These are phyloP conservation scores for Trichoderma afroharzianum DNA, from an alignment of 2,329 filamentous ascomycete species.

Conservation along the genomic window DNA sequence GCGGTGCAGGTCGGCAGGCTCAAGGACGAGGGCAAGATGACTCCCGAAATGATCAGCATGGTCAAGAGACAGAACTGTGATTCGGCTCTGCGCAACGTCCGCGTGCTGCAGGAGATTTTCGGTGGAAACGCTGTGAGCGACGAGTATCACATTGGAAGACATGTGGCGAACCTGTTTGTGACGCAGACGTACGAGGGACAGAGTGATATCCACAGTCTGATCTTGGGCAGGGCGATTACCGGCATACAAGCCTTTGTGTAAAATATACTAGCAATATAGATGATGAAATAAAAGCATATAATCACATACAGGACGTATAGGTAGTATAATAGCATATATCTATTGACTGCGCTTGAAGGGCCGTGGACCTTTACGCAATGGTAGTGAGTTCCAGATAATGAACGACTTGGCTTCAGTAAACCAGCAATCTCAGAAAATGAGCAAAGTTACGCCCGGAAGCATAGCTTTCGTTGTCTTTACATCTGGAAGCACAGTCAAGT, in stretches of 20 bases:
- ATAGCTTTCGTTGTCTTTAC: too few species aligned
- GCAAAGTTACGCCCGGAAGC: too few species aligned
- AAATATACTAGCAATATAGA: background rate
- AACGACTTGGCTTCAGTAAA: too few species aligned
- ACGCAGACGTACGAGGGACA: slow-evolving; percentile 98
- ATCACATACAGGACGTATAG: background rate
- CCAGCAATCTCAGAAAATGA: too few species aligned
- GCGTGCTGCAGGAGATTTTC: slow-evolving; percentile 88
- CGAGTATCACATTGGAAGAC: slow-evolving; percentile 90
- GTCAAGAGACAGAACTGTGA: slow-evolving; percentile 98
- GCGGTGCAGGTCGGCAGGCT: slow-evolving; percentile 86
- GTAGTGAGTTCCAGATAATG: too few species aligned
- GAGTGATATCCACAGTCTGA: slow-evolving; percentile 92
- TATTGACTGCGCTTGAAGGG: too few species aligned
- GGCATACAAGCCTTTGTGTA: slow-evolving; percentile 77
- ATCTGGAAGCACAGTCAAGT: too few species aligned
- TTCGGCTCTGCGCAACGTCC: slow-evolving; percentile 72
- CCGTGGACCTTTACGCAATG: too few species aligned
- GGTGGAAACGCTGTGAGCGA: slow-evolving; percentile 98
- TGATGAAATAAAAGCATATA: background rate
- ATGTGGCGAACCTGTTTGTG: slow-evolving; percentile 94
- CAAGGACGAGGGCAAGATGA: slow-evolving; percentile 84
- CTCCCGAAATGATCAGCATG: slow-evolving; percentile 95
- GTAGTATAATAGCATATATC: too few species aligned
- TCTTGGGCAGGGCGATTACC: slow-evolving; percentile 65